A percentile compares a stretch with the other conserved stretches of the same genome.
Evolutionary conservation across 1,139 yeast species (phyloP).

Genomic region (Hyphopichia khmerensis): DNA sequence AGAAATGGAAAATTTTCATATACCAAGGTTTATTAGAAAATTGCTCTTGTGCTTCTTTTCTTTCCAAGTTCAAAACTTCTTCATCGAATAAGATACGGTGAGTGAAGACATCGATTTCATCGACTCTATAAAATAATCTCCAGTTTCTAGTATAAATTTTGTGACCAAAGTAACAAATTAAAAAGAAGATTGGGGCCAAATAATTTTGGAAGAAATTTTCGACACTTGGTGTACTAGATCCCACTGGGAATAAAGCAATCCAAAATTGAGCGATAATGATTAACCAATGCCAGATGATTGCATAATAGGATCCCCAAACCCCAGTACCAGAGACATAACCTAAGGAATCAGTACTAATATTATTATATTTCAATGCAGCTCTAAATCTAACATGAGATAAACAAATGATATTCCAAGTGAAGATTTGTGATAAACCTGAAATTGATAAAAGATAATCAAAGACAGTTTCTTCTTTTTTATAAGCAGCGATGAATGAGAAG

Average conservation of each 20-base stretch:
- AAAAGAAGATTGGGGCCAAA: slow-evolving; percentile 35
- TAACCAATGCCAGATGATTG: slow-evolving; percentile 33
- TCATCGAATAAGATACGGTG: slow-evolving; percentile 39
- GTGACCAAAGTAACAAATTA: slow-evolving; percentile 35
- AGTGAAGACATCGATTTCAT: slow-evolving; percentile 34
- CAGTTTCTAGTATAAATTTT: slow-evolving; percentile 34
- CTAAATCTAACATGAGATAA: slow-evolving; percentile 43
- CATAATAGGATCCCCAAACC: slow-evolving; percentile 37
- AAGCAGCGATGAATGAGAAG: slow-evolving; percentile 37
- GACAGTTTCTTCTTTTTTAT: slow-evolving; percentile 38
- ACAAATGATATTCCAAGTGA: slow-evolving; percentile 45
- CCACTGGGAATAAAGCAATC: slow-evolving; percentile 41
- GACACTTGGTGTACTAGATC: slow-evolving; percentile 27
- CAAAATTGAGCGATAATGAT: slow-evolving; percentile 43
- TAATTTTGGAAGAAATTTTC: slow-evolving; percentile 36
- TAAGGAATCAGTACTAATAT: slow-evolving; percentile 32
- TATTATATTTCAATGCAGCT: slow-evolving; percentile 36
- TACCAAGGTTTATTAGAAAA: slow-evolving; percentile 22
- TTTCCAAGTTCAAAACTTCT: slow-evolving; percentile 37
- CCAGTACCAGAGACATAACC: slow-evolving; percentile 45
- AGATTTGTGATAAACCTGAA: slow-evolving; percentile 42
- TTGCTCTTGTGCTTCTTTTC: slow-evolving; percentile 31
- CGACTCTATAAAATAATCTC: slow-evolving; percentile 26
- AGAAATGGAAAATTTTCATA: slow-evolving; percentile 20
- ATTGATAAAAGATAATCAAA: slow-evolving; percentile 46